Conservation (phyloP, 768 basidiomycete species). For the Pleurotus platypus region DNA sequence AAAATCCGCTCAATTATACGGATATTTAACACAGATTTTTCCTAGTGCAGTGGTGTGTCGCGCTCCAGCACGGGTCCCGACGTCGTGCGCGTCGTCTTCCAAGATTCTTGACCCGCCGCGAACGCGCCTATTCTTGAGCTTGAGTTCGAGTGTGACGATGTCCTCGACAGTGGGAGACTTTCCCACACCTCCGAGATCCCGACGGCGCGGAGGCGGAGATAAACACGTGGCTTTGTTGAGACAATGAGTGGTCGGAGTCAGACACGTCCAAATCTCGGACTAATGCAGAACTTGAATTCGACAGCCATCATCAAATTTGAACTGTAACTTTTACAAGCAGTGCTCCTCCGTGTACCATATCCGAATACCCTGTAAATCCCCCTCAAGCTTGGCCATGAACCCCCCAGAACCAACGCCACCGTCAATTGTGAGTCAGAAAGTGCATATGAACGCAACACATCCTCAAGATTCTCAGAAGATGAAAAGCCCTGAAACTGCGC, state of each 20-base stretch:
- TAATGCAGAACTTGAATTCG: background rate
- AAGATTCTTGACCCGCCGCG: too few species aligned
- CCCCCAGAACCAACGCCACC: constrained; percentile 13
- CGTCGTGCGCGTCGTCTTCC: too few species aligned
- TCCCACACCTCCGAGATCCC: background rate
- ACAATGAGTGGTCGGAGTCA: constrained; percentile 1
- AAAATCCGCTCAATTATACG: too few species aligned
- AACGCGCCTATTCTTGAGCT: too few species aligned
- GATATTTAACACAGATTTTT: too few species aligned
- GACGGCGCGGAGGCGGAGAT: background rate
- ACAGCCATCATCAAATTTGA: background rate
- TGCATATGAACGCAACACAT: constrained; percentile 20
- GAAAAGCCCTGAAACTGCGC: constrained; percentile 7
- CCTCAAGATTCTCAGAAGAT: constrained; percentile 27
- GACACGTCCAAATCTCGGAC: background rate
- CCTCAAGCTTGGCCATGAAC: too few species aligned
- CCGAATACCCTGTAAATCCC: constrained; percentile 15
- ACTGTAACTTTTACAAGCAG: background rate
- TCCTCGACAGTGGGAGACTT: too few species aligned
- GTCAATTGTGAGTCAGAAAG: constrained; percentile 32
- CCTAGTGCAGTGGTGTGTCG: background rate
- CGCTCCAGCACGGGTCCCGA: too few species aligned
- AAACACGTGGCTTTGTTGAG: constrained; percentile 7
- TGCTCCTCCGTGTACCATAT: constrained; percentile 1
- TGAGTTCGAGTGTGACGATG: too few species aligned